Evolutionary conservation across 2,329 filamentous ascomycete genomes (phyloP), one percentile per base, ranked within the genome.

Genomic region (Cytospora piceicola): DNA sequence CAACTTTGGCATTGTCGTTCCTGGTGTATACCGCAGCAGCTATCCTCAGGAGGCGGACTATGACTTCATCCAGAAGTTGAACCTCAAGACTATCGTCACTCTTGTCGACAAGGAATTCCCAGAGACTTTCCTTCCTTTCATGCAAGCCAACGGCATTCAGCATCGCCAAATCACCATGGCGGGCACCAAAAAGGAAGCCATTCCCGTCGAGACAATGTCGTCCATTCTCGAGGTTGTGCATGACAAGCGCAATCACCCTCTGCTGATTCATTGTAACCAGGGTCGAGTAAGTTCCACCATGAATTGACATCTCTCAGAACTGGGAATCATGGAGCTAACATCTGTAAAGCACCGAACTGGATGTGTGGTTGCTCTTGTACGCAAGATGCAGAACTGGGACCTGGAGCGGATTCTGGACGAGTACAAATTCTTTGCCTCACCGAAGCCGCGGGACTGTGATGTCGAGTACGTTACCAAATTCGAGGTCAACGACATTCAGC

Each of bases 201-300:
- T 92, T 42, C 85, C 90, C 0, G 74, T 86, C 9, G 77, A 81
- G 54, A 87, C 88, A 30, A 92, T 97, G 83, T 83, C 85, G 68
- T 80, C 85, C 9, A 92, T 94, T 55, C 82, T 96, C 29, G 81
- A 85, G 15, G 79, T 94, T 52, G 84, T 94, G 51, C 82, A 94
- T 61, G 86, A 96, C 73, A 84, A 84, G 58, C 78, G 82, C 39
- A 93, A 96, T 69, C 88, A 95, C 70, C 94, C 94, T 0, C 77
- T 97, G 14, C 82, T 97, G 49, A 85, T 97, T 56, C 94, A 97
- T 77, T 97, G 94, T 83, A 97, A 97, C 75, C 94, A 96, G 71
- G 94, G 94, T 74, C 95, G 89, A 79, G 86, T 88, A 77, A 69
- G 78, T 72, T 63, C n/a, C 29, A 20, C 54, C 27, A 11, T 22